Conservation (phyloP, 2,329 filamentous ascomycete genomes). For the Bipolaris victoriae region DNA sequence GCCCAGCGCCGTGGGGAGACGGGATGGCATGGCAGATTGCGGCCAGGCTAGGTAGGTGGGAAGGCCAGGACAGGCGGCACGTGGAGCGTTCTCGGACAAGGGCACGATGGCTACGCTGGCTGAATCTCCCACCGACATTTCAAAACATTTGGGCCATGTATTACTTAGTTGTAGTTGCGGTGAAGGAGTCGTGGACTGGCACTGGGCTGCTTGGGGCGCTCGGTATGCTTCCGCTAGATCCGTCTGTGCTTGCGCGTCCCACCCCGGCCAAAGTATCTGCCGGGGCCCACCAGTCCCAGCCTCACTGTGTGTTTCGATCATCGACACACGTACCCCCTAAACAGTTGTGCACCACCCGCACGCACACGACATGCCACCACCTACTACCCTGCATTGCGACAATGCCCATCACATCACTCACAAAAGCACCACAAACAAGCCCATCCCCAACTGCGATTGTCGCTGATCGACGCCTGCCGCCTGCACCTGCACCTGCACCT, state of each 20-base stretch:
- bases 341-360: slow-evolving; percentile 12
- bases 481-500: background rate
- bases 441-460: background rate
- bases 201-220: slow-evolving; percentile 1
- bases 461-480: slow-evolving; percentile 1
- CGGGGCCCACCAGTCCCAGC: slow-evolving; percentile 37
- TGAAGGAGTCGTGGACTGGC: slow-evolving; percentile 9
- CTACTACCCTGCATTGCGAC: slow-evolving; percentile 4
- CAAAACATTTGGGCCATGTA: background rate
- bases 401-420: slow-evolving; percentile 8
- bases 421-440: slow-evolving; percentile 9
- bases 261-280: slow-evolving; percentile 34
- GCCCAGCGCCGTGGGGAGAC: background rate
- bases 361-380: background rate
- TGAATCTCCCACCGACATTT: slow-evolving; percentile 16
- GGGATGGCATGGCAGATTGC: background rate
- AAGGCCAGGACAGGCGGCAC: background rate
- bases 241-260: slow-evolving; percentile 42
- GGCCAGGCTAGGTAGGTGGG: background rate
- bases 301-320: slow-evolving; percentile 34
- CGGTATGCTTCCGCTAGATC: slow-evolving; percentile 43
- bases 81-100: slow-evolving; percentile 1
- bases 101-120: background rate
- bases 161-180: slow-evolving; percentile 1
- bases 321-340: slow-evolving; percentile 18